Base-by-base conservation (phyloP, 768 basidiomycete species). In the Tricholoma sp. region DNA sequence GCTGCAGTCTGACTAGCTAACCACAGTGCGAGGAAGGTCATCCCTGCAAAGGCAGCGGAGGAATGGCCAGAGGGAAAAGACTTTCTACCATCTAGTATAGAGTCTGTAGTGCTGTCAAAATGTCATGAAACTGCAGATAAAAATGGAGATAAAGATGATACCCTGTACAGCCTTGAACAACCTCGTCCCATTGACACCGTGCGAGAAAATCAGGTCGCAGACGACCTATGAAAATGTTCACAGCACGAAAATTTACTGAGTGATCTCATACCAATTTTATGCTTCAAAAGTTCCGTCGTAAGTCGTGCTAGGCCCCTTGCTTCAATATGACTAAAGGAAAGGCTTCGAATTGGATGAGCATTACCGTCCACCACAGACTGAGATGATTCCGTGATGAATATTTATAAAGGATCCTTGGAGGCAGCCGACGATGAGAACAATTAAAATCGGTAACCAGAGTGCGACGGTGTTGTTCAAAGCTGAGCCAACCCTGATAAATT, bases 21-120 rank as follows among this genome's bases (percentile, higher is more conserved):
- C 72, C 80, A 86, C 8, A 88, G 73, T 4, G 81, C 78, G 18
- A 85, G 62, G 60, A 85, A 83, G 20, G 78, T 73, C 82, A 87
- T 86, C 31, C 85, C 85, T 2, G 80, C 74, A 63, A 84, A 87
- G 7, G 80, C 85, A 10, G 81, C 80, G 1, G 85, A 84, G 1
- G 85, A 84, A 65, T 88, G 86, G 6, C 86, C 86, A 10, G 84
- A 86, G 6, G 85, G 86, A 63, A 88, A 88, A 0, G 85, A 87
- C 54, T 77, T 74, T 33, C 84, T 71, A 12, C 84, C 84, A 54
- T 80, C 77, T 12, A 74, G 47, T 28, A 86, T 63, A 10, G 65
- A 55, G 4, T 72, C 60, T 17, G 64, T 52, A 33, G 80, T 67
- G 15, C 76, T 77, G 48, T 17, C n/a, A 24, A 17, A 11, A 36